Evolutionary conservation across 495 filamentous ascomycete species (phyloP).

Genomic region (Aspergillus panamensis): DNA sequence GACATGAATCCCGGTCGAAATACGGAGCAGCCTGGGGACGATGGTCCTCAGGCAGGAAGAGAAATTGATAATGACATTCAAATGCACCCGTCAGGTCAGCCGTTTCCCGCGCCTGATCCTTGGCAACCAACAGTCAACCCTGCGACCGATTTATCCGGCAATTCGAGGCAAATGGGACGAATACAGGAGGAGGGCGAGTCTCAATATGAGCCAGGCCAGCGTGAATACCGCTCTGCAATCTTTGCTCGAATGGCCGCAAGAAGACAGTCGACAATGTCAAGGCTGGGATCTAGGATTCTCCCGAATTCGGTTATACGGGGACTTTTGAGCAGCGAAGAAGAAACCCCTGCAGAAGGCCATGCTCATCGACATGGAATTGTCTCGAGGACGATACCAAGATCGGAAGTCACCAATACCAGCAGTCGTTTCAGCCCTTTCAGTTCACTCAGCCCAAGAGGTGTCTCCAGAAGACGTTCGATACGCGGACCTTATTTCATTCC

Average conservation of each 20-base stretch:
- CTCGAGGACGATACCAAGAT: constrained; percentile 38
- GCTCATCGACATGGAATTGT: constrained; percentile 48
- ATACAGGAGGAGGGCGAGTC: constrained; percentile 33
- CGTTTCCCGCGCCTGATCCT: constrained; percentile 14
- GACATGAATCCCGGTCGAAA: constrained; percentile 39
- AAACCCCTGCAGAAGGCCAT: constrained; percentile 48
- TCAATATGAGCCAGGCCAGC: constrained; percentile 27
- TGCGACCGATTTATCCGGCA: constrained; percentile 13
- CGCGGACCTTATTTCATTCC: constrained; percentile 41
- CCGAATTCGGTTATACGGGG: constrained; percentile 48
- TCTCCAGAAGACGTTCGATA: constrained; percentile 37
- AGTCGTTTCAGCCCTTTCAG: constrained; percentile 45
- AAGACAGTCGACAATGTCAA: constrained; percentile 50
- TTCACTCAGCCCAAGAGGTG: constrained; percentile 38
- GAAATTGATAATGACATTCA: constrained; percentile 22
- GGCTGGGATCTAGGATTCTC: constrained; percentile 48
- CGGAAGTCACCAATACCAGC: constrained; percentile 35
- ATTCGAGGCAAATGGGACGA: constrained; percentile 31
- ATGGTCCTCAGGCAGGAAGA: constrained; percentile 19
- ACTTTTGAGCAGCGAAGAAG: constrained; percentile 44
- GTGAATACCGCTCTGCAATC: constrained; percentile 35
- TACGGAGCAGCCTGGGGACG: constrained; percentile 30
- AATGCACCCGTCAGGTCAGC: constrained; percentile 13
- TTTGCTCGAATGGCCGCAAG: constrained; percentile 44
- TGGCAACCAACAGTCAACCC: constrained; percentile 26